Base-by-base conservation (phyloP, 2,329 filamentous ascomycete genomes). In the Fusarium acutatum region DNA sequence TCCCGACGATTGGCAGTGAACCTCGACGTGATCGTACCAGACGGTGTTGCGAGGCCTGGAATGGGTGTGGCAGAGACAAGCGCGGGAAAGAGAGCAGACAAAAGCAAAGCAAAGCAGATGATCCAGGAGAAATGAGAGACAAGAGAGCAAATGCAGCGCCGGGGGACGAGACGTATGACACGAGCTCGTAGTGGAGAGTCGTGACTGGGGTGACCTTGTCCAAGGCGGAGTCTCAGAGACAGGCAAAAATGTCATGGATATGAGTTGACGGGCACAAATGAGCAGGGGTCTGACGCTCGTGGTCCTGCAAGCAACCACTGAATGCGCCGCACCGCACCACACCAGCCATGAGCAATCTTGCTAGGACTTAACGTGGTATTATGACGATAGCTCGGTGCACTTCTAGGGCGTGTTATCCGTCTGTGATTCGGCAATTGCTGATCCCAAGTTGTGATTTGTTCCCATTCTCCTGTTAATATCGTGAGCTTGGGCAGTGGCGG, bases 1-100 rank as follows among this genome's bases (percentile, higher is more conserved):
- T 60, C 66, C 66, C 66, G 74, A 72, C 69, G 69, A 73, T 67
- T 64, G 69, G 60, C 62, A 69, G 62, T 65, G 67, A 75, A 46
- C 74, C 73, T 74, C 78, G 68, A 74, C 70, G 75, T 74, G 79
- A 71, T 80, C 79, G 79, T 80, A 68, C 79, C 79, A 80, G 79
- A 80, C 79, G 78, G 71, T 76, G 53, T 71, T 78, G 77, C 72
- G 78, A 79, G 71, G 67, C 75, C 78, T 80, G 74, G 79, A 80
- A 78, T 80, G 76, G 70, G 64, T 67, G 64, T 59, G 60, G 71
- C 71, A 71, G 74, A 74, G 76, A 67, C 74, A 75, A 72, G 69
- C 68, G 69, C 68, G 61, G 46, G 40, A 67, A 71, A 69, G 61
- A 62, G 30, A 65, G 65, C 41, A 68, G 47, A 65, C 34, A 41